Base-by-base conservation (phyloP, 768 basidiomycete genomes). In the Suillus hirtellus region DNA sequence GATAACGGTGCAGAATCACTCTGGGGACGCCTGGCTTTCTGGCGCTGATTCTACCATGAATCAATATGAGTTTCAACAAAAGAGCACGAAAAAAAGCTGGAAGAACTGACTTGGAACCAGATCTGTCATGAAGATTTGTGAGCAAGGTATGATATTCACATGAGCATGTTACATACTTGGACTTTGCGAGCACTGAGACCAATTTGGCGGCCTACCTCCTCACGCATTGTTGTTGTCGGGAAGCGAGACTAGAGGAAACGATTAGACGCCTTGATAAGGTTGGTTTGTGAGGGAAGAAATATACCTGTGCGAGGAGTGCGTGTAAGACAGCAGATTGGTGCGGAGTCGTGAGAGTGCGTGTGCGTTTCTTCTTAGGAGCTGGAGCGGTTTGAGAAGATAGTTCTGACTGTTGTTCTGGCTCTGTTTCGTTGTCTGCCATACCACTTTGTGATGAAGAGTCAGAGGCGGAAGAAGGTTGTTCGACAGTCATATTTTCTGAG, bases 131-230 rank as follows among this genome's bases (percentile, higher is more conserved):
- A 61, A 63, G 35, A 49, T 66, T 49, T 34, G 56, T 40, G 46
- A 71, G 59, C 63, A 64, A 64, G 38, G 61, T 43, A 60, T n/a
- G 31, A 27, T 40, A 60, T 59, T 63, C 8, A 31, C 50, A 42
- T 54, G 64, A 43, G 27, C 15, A 7, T 62, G 24, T 14, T 15
- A 81, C 89, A 71, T 69, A 90, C 92, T 86, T 95, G 93, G 3
- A 95, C 93, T 79, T 95, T 93, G 46, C 93, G 85, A 54, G 92
- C 92, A 72, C 92, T 93, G 71, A 95, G 77, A n/a, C 92, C 93
- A 67, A 95, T 95, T 42, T 89, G 82, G 27, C 89, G 86, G 9
- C 93, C 93, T 34, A 95, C 92, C 66, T 93, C 90, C 76, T 95
- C 93, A 58, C 93, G 86, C 84, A 90, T 87, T 11, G 90, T 87